Evolutionary conservation across 441 rosid species (phyloP).

Genomic region (Erodium moschatum): DNA sequence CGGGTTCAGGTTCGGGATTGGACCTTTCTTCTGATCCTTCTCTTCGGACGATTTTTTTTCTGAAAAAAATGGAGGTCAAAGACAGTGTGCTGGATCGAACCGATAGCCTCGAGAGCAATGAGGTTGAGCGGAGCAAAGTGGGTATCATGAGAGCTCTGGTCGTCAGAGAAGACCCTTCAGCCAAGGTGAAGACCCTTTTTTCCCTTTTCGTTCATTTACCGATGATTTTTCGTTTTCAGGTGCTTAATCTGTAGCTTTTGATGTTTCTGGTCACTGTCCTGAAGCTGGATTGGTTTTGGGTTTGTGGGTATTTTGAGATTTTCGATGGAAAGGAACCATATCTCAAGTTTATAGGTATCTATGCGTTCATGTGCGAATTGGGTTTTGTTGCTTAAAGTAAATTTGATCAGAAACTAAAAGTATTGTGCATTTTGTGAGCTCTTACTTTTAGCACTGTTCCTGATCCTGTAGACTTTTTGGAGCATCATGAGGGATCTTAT

Average conservation of each 20-base stretch:
- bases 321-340: not conserved
- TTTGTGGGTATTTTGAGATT: not conserved
- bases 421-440: not conserved
- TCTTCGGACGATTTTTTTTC: too few species aligned
- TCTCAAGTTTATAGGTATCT: not conserved
- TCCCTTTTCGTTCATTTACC: not conserved
- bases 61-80: slow-evolving; percentile 16
- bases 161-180: slow-evolving; percentile 56
- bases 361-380: not conserved
- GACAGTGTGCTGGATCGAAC: slow-evolving; percentile 15
- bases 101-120: slow-evolving; percentile 27
- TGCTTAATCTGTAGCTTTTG: not conserved
- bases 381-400: not conserved
- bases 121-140: slow-evolving; percentile 59
- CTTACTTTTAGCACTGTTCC: not conserved
- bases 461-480: not conserved
- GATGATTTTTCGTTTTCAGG: not conserved
- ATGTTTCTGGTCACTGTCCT: not conserved
- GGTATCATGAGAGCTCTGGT: slow-evolving; percentile 68
- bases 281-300: not conserved
- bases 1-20: not conserved
- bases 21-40: not conserved
- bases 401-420: not conserved
- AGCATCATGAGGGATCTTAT: not conserved
- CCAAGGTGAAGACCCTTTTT: slow-evolving; percentile 37